A percentile compares a stretch with the other conserved stretches of the same genome.
phyloP scores from a whole-genome alignment of 805 yeast species.

The Saturnispora silvae region DNA sequence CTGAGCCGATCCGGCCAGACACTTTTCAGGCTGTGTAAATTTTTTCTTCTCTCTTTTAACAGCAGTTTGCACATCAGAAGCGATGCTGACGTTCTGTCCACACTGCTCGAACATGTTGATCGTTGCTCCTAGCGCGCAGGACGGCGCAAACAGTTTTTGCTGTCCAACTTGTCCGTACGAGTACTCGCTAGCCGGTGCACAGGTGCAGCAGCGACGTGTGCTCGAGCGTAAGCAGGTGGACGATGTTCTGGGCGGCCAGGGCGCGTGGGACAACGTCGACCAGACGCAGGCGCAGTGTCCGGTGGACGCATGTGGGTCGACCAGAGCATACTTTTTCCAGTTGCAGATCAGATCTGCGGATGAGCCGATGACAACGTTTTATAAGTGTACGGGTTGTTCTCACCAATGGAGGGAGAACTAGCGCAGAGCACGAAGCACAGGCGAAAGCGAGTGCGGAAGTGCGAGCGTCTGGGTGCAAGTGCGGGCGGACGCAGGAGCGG shows the following conservation, averaged over 20 bases:
- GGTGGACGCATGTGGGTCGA: conserved; percentile 70
- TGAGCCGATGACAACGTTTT: conserved; percentile 98
- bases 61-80: neutral
- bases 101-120: conserved; percentile 86
- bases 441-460: no score
- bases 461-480: no score
- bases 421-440: no score
- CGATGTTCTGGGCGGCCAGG: conserved; percentile 93
- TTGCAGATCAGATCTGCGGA: conserved; percentile 95
- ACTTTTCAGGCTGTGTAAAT: no score
- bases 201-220: conserved; percentile 74
- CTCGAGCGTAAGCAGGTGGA: conserved; percentile 85
- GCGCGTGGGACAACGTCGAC: conserved; percentile 98
- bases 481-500: no score
- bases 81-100: conserved; percentile 91
- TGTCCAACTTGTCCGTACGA: conserved; percentile 95
- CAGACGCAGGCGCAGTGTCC: conserved; percentile 94
- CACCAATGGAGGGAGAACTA: conserved; percentile 95
- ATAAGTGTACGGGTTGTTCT: conserved; percentile 87
- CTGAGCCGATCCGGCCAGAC: no score
- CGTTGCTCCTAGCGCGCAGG: conserved; percentile 48
- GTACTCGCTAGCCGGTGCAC: conserved; percentile 75
- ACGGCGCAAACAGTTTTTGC: conserved; percentile 51
- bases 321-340: conserved; percentile 93
- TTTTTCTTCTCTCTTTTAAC: neutral